These are phyloP conservation scores for Fusarium domesticum DNA, from an alignment of 2,329 filamentous ascomycete genomes.

Conservation along the genomic window DNA sequence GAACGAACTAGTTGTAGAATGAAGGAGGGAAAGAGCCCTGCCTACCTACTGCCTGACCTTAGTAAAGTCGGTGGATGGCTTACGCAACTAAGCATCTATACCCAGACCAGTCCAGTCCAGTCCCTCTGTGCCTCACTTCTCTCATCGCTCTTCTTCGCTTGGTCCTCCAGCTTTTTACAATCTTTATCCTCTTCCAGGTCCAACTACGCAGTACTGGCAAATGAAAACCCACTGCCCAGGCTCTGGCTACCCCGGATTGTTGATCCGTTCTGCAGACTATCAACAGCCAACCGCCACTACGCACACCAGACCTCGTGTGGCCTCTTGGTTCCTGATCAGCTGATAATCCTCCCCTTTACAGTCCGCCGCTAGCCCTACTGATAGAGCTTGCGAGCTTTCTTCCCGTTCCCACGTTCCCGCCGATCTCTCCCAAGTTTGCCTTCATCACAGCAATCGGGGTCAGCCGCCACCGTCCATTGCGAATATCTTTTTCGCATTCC, in stretches of 20 bases:
- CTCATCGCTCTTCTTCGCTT: not conserved
- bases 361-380: conserved; percentile 12
- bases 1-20: no score
- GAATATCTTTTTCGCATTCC: conserved; percentile 1
- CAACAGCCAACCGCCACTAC: conserved; percentile 18
- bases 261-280: conserved; percentile 16
- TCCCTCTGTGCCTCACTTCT: not conserved
- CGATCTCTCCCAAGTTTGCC: conserved; percentile 20
- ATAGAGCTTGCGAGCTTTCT: conserved; percentile 25
- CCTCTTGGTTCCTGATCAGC: conserved; percentile 26
- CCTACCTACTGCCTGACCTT: no score
- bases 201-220: no score
- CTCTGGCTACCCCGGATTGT: conserved; percentile 29
- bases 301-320: conserved; percentile 17
- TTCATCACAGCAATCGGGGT: conserved; percentile 10
- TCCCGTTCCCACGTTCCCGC: conserved; percentile 21
- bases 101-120: not conserved
- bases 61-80: no score
- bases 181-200: no score
- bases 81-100: no score
- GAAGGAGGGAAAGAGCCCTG: no score
- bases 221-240: conserved; percentile 15
- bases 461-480: conserved; percentile 6
- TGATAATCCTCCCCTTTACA: conserved; percentile 32
- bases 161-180: no score